Conservation (phyloP, 2,329 filamentous ascomycete species). For the Hysterium pulicare region DNA sequence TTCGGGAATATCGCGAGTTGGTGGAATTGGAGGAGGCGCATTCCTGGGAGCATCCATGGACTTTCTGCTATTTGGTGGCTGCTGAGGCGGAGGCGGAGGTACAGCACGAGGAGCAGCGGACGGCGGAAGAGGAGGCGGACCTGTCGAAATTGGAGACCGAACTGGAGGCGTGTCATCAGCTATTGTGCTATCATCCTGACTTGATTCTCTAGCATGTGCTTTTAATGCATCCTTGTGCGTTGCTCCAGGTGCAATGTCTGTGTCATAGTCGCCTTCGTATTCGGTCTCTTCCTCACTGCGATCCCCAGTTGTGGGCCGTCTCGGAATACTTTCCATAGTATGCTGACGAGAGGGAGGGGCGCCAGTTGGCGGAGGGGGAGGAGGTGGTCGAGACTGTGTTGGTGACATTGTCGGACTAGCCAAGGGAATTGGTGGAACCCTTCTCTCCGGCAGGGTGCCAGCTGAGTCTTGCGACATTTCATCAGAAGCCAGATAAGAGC, state of each 20-base stretch:
- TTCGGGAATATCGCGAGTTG: slow-evolving; percentile 53
- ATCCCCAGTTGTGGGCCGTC: slow-evolving; percentile 43
- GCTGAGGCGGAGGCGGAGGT: slow-evolving; percentile 54
- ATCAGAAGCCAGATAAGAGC: slow-evolving; percentile 41
- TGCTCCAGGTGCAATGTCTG: slow-evolving; percentile 91
- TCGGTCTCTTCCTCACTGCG: slow-evolving; percentile 81
- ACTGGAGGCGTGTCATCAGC: slow-evolving; percentile 52
- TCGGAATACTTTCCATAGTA: slow-evolving; percentile 27
- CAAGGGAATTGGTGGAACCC: slow-evolving; percentile 53
- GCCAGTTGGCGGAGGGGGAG: slow-evolving; percentile 45
- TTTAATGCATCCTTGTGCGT: slow-evolving; percentile 92
- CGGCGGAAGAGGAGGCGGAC: slow-evolving; percentile 34
- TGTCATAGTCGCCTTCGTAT: slow-evolving; percentile 97
- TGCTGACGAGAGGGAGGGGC: slow-evolving; percentile 37
- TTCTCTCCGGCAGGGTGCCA: slow-evolving; percentile 27
- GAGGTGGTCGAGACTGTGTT: slow-evolving; percentile 40
- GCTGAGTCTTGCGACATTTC: slow-evolving; percentile 24
- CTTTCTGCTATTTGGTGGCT: slow-evolving; percentile 50
- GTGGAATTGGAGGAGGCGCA: slow-evolving; percentile 62
- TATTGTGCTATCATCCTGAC: slow-evolving; percentile 62
- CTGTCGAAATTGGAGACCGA: slow-evolving; percentile 39
- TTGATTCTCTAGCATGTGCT: slow-evolving; percentile 72
- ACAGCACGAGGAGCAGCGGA: slow-evolving; percentile 40
- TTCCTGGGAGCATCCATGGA: slow-evolving; percentile 70
- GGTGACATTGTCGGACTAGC: slow-evolving; percentile 34